These are phyloP conservation scores for Onygenales sp. DNA, from an alignment of 2,329 filamentous ascomycete species.

Conservation along the genomic window DNA sequence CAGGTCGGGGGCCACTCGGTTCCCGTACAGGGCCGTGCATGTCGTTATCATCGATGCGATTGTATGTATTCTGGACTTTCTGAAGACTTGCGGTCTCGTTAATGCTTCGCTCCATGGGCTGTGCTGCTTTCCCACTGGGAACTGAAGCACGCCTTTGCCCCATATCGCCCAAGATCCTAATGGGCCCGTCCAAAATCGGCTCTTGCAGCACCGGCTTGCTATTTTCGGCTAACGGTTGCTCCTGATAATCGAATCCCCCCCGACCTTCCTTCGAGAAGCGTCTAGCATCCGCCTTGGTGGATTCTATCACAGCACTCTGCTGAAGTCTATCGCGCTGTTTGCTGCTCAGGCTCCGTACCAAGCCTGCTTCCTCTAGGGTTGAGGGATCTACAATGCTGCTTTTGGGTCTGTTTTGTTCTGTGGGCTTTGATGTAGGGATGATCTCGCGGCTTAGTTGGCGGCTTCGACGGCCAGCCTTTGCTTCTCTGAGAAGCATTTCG, in stretches of 20 bases:
- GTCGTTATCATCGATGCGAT: not conserved
- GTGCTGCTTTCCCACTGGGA: not conserved
- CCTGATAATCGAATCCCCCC: slow-evolving; percentile 8
- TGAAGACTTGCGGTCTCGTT: slow-evolving; percentile 1
- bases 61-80: not conserved
- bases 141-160: not conserved
- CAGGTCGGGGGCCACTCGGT: not conserved
- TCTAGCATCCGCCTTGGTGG: slow-evolving; percentile 12
- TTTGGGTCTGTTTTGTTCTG: slow-evolving; percentile 2
- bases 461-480: slow-evolving; percentile 10
- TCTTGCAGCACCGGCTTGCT: not conserved
- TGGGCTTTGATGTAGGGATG: slow-evolving; percentile 5
- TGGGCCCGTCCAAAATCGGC: not conserved
- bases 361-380: slow-evolving; percentile 7
- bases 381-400: slow-evolving; percentile 1
- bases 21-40: not conserved
- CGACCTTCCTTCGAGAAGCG: slow-evolving; percentile 8
- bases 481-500: slow-evolving; percentile 61
- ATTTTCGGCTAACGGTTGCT: slow-evolving; percentile 1
- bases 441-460: slow-evolving; percentile 8
- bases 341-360: slow-evolving; percentile 9
- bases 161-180: not conserved
- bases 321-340: slow-evolving; percentile 10
- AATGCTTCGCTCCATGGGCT: not conserved
- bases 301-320: slow-evolving; percentile 10